phyloP scores from a whole-genome alignment of 78 protist species.

The Andalucia godoyi region DNA sequence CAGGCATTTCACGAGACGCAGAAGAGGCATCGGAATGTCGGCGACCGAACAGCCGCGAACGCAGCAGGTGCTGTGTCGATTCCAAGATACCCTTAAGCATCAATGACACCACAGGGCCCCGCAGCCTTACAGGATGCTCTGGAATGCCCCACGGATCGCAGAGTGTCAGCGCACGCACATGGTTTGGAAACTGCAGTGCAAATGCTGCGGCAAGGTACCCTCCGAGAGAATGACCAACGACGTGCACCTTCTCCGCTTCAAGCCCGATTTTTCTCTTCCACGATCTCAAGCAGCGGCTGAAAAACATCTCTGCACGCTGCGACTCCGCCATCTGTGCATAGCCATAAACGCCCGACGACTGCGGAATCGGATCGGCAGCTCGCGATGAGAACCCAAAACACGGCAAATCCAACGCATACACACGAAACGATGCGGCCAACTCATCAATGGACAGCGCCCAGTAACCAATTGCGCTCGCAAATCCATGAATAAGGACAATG shows the following conservation, averaged over 20 bases:
- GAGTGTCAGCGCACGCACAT: background rate
- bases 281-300: background rate
- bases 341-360: background rate
- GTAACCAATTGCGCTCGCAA: too few relatives aligned
- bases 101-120: too few relatives aligned
- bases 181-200: background rate
- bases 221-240: conserved; percentile 15
- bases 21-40: too few relatives aligned
- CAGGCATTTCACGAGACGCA: too few relatives aligned
- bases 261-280: background rate
- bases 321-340: background rate
- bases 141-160: conserved; percentile 10
- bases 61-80: too few relatives aligned
- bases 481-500: too few relatives aligned
- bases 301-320: background rate
- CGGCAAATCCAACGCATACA: conserved; percentile 3
- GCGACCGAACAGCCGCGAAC: too few relatives aligned
- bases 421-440: too few relatives aligned
- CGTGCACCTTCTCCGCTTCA: background rate
- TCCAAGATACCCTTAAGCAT: too few relatives aligned
- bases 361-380: background rate
- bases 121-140: too few relatives aligned
- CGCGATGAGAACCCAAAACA: conserved; percentile 7
- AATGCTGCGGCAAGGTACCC: conserved; percentile 6
- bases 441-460: too few relatives aligned